These are phyloP conservation scores for Saccharomycopsis fermentans DNA, from an alignment of 805 yeast species.

Conservation along the genomic window DNA sequence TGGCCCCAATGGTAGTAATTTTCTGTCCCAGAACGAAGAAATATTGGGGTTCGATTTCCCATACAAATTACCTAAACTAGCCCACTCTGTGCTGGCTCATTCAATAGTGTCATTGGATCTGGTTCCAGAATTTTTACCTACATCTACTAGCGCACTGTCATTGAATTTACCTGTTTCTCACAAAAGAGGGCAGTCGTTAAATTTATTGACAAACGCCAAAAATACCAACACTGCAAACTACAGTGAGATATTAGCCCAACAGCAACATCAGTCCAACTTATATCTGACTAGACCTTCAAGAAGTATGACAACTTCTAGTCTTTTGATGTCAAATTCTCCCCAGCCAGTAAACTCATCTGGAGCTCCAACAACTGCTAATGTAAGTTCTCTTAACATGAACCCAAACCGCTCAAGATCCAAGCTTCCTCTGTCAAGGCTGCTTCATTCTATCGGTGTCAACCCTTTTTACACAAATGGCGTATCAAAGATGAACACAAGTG, in stretches of 20 bases:
- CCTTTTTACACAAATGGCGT: not conserved
- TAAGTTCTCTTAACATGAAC: not conserved
- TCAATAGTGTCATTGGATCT: slow-evolving; percentile 13
- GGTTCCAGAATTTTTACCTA: slow-evolving; percentile 15
- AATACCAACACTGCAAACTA: not conserved
- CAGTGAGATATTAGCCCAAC: slow-evolving; percentile 6
- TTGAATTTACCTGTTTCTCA: not conserved
- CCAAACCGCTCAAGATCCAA: not conserved
- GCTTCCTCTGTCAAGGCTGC: slow-evolving; percentile 1
- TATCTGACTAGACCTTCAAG: slow-evolving; percentile 14
- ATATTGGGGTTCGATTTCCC: not conserved
- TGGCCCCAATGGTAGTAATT: not conserved
- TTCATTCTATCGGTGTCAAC: not conserved
- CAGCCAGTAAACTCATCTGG: not conserved
- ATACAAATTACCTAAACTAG: slow-evolving; percentile 6
- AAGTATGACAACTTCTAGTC: slow-evolving; percentile 2
- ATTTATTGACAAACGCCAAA: not conserved
- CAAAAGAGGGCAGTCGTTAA: slow-evolving; percentile 3
- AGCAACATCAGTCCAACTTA: slow-evolving; percentile 11
- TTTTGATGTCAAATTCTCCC: not conserved
- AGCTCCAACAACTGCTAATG: not conserved
- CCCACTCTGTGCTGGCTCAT: slow-evolving; percentile 11
- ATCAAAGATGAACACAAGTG: not conserved
- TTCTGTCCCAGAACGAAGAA: not conserved
- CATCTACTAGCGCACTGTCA: slow-evolving; percentile 5